phyloP scores from a whole-genome alignment of 2,329 filamentous ascomycete genomes.

The Calonectria fujianensis region DNA sequence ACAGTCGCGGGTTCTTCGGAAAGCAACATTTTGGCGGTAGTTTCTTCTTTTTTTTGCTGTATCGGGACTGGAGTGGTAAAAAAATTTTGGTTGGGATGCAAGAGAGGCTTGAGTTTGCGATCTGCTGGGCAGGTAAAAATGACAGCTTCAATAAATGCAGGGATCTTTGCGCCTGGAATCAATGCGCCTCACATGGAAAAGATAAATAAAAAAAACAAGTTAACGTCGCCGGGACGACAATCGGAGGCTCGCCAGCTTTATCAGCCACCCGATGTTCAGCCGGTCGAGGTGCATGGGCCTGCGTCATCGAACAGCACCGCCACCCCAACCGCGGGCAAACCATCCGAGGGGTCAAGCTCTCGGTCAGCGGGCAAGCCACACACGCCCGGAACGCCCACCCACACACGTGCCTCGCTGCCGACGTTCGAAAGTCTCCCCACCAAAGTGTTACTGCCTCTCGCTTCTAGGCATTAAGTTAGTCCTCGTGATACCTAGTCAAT shows the following conservation, averaged over 20 bases:
- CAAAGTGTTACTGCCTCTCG: slow-evolving; percentile 14
- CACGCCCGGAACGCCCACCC: slow-evolving; percentile 17
- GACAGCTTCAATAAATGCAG: neutral
- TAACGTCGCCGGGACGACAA: slow-evolving; percentile 59
- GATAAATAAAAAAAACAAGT: slow-evolving; percentile 35
- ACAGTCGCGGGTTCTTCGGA: slow-evolving; percentile 94
- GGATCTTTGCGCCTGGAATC: neutral
- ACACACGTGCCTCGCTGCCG: slow-evolving; percentile 31
- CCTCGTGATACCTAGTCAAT: slow-evolving; percentile 26
- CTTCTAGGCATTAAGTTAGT: slow-evolving; percentile 10
- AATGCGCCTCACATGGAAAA: neutral
- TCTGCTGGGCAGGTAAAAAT: neutral
- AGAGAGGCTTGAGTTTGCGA: neutral
- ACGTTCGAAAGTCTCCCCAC: slow-evolving; percentile 29
- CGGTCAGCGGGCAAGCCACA: slow-evolving; percentile 35
- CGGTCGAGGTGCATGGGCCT: slow-evolving; percentile 38
- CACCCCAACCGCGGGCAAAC: slow-evolving; percentile 38
- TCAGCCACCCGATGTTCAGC: slow-evolving; percentile 45
- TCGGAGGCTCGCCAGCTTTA: slow-evolving; percentile 36
- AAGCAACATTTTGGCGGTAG: slow-evolving; percentile 84
- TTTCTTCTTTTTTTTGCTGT: neutral
- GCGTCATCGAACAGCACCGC: slow-evolving; percentile 54
- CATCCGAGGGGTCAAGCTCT: slow-evolving; percentile 22
- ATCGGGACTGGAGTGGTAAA: neutral
- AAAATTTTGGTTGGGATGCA: neutral